phyloP scores from a whole-genome alignment of 2,329 filamentous ascomycete species.

The Pyrenophora teres region DNA sequence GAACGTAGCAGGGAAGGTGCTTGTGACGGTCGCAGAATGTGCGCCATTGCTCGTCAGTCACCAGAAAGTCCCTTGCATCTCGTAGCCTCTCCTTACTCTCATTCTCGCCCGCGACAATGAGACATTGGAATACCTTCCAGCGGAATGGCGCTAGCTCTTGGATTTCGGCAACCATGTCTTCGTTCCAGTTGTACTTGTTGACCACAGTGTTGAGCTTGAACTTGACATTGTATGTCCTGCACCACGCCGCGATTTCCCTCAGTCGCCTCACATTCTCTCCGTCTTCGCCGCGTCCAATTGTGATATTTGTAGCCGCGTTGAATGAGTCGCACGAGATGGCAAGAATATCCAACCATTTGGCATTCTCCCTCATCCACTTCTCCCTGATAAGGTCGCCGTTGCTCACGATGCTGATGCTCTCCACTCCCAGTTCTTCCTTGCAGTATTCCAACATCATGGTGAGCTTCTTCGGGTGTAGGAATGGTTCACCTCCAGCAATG shows the following conservation, averaged over 20 bases:
- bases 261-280: not conserved
- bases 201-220: slow-evolving; percentile 12
- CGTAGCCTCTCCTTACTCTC: not conserved
- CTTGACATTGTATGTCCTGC: slow-evolving; percentile 1
- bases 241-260: not conserved
- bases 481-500: slow-evolving; percentile 7
- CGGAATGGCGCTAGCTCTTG: slow-evolving; percentile 8
- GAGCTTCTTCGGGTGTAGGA: slow-evolving; percentile 5
- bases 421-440: slow-evolving; percentile 4
- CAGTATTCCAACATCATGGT: slow-evolving; percentile 4
- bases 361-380: slow-evolving; percentile 2
- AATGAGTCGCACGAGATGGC: slow-evolving; percentile 9
- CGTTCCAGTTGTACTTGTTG: slow-evolving; percentile 2
- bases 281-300: slow-evolving; percentile 4
- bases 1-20: not conserved
- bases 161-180: slow-evolving; percentile 6
- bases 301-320: slow-evolving; percentile 3
- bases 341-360: slow-evolving; percentile 2
- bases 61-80: slow-evolving; percentile 5
- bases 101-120: slow-evolving; percentile 9
- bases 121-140: slow-evolving; percentile 8
- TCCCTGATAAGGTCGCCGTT: slow-evolving; percentile 4
- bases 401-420: slow-evolving; percentile 7
- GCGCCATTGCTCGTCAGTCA: slow-evolving; percentile 2
- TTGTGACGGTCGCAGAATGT: slow-evolving; percentile 3